A percentile compares a stretch with the other conserved stretches of the same genome.
Conservation (phyloP, 306 rosid genomes). For the Fagus sylvatica region DNA sequence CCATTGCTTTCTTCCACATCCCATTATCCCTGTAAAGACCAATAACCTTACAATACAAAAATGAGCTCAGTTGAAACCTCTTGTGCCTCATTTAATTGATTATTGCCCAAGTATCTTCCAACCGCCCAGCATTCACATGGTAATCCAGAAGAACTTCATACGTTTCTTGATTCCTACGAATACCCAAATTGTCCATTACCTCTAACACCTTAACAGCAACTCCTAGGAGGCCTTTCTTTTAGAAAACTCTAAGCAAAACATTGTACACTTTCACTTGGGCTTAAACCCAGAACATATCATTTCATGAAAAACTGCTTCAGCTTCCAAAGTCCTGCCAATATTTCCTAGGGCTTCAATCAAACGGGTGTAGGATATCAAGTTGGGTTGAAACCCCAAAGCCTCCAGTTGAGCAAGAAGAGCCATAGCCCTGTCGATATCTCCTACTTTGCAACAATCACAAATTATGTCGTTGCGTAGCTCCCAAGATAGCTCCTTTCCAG, state of each 20-base stretch:
- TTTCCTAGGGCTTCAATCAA: constrained; percentile 67
- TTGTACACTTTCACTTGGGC: constrained; percentile 54
- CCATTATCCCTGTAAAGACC: constrained; percentile 75
- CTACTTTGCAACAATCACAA: constrained; percentile 48
- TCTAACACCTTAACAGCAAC: constrained; percentile 41
- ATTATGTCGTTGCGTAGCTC: constrained; percentile 42
- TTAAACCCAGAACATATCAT: constrained; percentile 48
- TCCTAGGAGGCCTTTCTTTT: constrained; percentile 71
- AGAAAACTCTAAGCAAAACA: constrained; percentile 61
- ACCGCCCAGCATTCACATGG: constrained; percentile 66
- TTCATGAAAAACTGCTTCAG: constrained; percentile 69
- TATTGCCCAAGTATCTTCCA: constrained; percentile 72
- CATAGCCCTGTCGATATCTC: constrained; percentile 58
- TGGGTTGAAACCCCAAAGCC: constrained; percentile 49
- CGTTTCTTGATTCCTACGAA: constrained; percentile 44
- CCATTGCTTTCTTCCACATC: constrained; percentile 88
- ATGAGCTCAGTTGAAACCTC: constrained; percentile 52
- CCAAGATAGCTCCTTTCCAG: constrained; percentile 48
- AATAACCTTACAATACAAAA: constrained; percentile 62
- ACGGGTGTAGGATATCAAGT: constrained; percentile 37
- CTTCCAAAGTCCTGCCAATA: constrained; percentile 72
- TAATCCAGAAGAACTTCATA: constrained; percentile 66
- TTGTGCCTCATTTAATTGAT: constrained; percentile 62
- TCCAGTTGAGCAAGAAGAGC: constrained; percentile 58
- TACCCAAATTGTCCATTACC: constrained; percentile 46